Conservation (phyloP, 495 filamentous ascomycete genomes). For the Hyaloscypha bicolor region DNA sequence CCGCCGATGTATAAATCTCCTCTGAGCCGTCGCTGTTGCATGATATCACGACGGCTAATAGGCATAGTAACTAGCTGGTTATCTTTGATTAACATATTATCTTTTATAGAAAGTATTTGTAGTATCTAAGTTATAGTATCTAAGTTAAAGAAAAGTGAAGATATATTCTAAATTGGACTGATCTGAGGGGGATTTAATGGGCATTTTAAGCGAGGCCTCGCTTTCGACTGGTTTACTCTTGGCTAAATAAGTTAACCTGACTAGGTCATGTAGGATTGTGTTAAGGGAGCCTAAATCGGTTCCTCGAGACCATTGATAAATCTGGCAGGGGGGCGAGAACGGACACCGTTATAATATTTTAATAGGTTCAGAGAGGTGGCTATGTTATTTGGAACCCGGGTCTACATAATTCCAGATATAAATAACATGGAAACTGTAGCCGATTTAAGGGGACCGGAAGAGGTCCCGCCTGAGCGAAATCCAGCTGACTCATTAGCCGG, state of each 20-base stretch:
- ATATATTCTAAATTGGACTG: neutral
- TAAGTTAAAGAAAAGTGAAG: constrained; percentile 7
- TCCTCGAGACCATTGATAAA: neutral
- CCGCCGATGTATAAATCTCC: too few species aligned
- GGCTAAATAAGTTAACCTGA: neutral
- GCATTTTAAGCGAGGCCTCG: neutral
- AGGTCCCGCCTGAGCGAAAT: too few species aligned
- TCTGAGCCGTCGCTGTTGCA: too few species aligned
- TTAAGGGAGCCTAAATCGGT: neutral
- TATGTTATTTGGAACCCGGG: too few species aligned
- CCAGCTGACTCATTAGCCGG: too few species aligned
- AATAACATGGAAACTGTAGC: too few species aligned
- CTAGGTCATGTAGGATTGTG: too few species aligned
- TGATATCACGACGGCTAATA: neutral
- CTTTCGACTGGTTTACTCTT: neutral
- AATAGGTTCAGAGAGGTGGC: too few species aligned
- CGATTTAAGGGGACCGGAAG: too few species aligned
- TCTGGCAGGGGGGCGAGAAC: neutral
- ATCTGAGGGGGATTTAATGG: neutral
- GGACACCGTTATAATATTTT: too few species aligned
- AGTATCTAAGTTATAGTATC: neutral
- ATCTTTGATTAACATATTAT: too few species aligned
- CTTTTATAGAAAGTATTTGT: neutral
- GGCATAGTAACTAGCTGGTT: neutral
- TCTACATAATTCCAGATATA: too few species aligned